A percentile compares a stretch with the other conserved stretches of the same genome.
Conservation (phyloP, 2,329 filamentous ascomycete species). For the Aaosphaeria pasadenensis region DNA sequence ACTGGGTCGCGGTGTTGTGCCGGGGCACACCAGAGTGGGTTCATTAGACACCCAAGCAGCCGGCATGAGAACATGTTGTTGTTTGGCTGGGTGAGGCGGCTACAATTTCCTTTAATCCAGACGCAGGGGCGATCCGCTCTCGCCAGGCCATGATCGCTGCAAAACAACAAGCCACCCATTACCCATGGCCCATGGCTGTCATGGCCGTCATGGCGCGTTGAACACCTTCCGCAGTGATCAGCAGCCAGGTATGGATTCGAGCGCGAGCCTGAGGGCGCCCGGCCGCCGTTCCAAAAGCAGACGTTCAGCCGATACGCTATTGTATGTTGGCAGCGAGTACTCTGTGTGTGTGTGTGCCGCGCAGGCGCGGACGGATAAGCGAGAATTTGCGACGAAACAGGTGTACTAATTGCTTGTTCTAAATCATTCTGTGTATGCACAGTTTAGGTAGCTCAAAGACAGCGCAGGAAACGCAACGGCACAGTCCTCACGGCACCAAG, state of each 20-base stretch:
- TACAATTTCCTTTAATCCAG: conserved; percentile 25
- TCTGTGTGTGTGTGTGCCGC: background rate
- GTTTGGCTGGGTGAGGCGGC: conserved; percentile 26
- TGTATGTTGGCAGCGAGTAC: background rate
- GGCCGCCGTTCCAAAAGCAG: conserved; percentile 29
- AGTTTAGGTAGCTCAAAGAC: too few species aligned
- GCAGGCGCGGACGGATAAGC: conserved; percentile 8
- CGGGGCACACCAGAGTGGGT: conserved; percentile 2
- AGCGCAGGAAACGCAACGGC: too few species aligned
- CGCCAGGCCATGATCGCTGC: conserved; percentile 26
- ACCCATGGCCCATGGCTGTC: conserved; percentile 4
- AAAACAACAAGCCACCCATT: conserved; percentile 17
- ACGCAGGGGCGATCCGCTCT: conserved; percentile 29
- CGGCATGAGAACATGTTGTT: conserved; percentile 6
- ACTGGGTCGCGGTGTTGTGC: conserved; percentile 2
- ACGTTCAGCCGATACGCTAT: conserved; percentile 12
- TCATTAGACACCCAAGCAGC: conserved; percentile 8
- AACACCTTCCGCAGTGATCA: conserved; percentile 27
- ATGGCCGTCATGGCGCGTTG: conserved; percentile 10
- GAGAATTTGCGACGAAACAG: background rate
- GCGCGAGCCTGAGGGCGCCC: conserved; percentile 8
- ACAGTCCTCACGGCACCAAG: too few species aligned
- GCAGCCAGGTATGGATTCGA: conserved; percentile 13
- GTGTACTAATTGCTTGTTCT: too few species aligned
- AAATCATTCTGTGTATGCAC: too few species aligned